Evolutionary conservation across 257 asterid genomes (phyloP), one percentile per base, ranked within the genome.

Genomic region (Petrea volubilis): DNA sequence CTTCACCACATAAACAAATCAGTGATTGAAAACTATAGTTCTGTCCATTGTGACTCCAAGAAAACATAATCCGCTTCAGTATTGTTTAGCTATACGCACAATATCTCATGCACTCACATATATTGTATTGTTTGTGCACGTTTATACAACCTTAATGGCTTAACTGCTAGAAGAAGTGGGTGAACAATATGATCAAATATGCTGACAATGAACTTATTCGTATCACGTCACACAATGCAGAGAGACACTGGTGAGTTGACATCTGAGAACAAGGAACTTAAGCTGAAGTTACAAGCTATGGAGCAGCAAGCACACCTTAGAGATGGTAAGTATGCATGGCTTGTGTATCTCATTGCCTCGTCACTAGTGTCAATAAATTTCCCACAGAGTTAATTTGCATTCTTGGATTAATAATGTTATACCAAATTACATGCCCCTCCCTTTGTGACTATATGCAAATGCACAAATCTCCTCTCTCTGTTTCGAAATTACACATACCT

Each of bases 221-320:
- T 64, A 64, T 25, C 41, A 11, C 67, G 60, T 53, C 62, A 41
- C 58, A 56, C 27, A 18, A 38, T 76, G 82, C 91, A 93, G 98
- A 86, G 92, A 72, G 97, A 93, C 80, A 93, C 97, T 13, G 59
- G 70, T 56, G 96, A 87, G 7, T 74, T 91, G 82, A 87, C 96
- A 58, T 17, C 73, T 59, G 97, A 93, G 86, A 93, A 93, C 90
- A 93, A 89, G 82, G 96, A 93, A 81, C 97, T 93, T 72, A 86
- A 84, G 76, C 76, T 91, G 72, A 95, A 90, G 74, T 72, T 93
- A 75, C 88, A 93, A 72, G 92, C 98, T 47, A 60, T 91, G 81
- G 98, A 91, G 77, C 92, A 93, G 72, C 96, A 89, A 81, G 96
- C 98, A 23, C 97, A 89, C 79, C 98, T 93, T 64, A 85, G 92